Evolutionary conservation across 805 yeast genomes (phyloP), one percentile per base, ranked within the genome.

Genomic region (Teunomyces funiuensis): DNA sequence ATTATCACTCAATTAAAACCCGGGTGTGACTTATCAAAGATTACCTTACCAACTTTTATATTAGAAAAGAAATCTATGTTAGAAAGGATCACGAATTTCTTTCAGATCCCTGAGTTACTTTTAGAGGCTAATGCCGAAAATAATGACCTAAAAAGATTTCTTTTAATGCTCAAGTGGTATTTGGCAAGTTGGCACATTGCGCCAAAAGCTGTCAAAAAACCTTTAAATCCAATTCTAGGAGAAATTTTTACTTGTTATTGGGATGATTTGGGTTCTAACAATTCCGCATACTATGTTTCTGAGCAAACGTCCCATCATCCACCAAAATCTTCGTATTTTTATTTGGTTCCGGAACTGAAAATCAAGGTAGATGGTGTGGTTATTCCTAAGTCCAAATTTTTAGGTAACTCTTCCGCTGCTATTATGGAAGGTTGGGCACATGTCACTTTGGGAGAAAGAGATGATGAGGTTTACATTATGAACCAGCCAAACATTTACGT

Each of bases 261-360:
- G 99, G 93, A 89, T 54, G 66, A 88, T 34, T 81, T 90, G 8
- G 79, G 85, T 38, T 77, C 73, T 22, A 79, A 75, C 22, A 60
- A 74, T 4, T 76, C 76, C 39, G 96, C 97, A 0, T 91, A 77
- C 60, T 93, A 91, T 61, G 65, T 91, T 15, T 74, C 97, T 1
- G 99, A 93, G 62, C 99, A 93, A 63, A 90, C 97, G 0, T 86
- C 96, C 23, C 99, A 93, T 57, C 99, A 93, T 60, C 98, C 99
- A n/a, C 99, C 99, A 10, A 85, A 93, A 60, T 88, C 97, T 0
- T 83, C 96, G 0, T 93, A 91, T 63, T 93, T 89, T 58, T 93
- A 88, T 60, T 71, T 83, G 64, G 77, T 87, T 27, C 99, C 99
- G 0, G 85, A 80, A 43, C 77, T 78, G 44, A 79, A 79, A 51